Evolutionary conservation across 208 protist species (phyloP).

Genomic region (Willaertia magna): DNA sequence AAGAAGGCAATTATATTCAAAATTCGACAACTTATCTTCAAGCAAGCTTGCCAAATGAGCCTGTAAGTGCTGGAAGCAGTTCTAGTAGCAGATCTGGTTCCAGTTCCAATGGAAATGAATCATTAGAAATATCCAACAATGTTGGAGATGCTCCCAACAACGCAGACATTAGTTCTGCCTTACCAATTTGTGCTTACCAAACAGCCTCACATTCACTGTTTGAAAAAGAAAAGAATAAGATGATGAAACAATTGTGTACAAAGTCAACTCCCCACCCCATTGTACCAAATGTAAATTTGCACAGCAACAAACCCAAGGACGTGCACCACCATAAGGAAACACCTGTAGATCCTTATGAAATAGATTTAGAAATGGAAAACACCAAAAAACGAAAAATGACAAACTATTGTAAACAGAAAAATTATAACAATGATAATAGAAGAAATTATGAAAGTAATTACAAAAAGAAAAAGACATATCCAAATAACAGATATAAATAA

Average conservation of each 20-base stretch:
- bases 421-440: not conserved
- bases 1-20: too few species aligned
- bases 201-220: not conserved
- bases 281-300: too few species aligned
- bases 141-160: not conserved
- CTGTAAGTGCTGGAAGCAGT: too few species aligned
- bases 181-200: not conserved
- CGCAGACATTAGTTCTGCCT: not conserved
- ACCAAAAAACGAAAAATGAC: not conserved
- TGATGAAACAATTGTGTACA: not conserved
- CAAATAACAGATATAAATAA: not conserved
- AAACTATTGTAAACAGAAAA: not conserved
- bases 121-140: too few species aligned
- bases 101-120: too few species aligned
- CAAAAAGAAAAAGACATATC: not conserved
- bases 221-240: not conserved
- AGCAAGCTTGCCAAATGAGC: too few species aligned
- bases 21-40: too few species aligned
- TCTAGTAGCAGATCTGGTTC: too few species aligned
- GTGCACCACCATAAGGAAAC: not conserved
- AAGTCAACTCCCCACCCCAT: not conserved
- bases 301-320: not conserved
- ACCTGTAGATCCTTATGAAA: not conserved
- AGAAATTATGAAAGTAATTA: not conserved
- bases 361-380: not conserved